These are phyloP conservation scores for Aspergillus ellipticus DNA, from an alignment of 495 filamentous ascomycete species.

Conservation along the genomic window DNA sequence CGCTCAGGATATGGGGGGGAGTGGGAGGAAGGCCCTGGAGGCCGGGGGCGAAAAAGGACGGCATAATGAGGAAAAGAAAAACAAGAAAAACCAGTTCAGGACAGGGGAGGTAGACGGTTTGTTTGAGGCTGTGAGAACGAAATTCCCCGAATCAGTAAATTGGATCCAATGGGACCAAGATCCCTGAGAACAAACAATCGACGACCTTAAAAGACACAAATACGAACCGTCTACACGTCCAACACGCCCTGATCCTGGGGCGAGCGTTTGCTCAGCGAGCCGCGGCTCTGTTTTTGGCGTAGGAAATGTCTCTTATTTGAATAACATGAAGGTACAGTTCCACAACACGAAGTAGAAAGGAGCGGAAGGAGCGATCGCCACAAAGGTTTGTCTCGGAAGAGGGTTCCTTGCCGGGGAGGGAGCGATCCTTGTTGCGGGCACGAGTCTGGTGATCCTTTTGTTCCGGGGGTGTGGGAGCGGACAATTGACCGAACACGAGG, in stretches of 20 bases:
- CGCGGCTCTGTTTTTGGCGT: conserved; percentile 35
- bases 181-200: conserved; percentile 9
- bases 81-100: conserved; percentile 34
- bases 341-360: conserved; percentile 25
- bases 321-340: conserved; percentile 37
- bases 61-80: conserved; percentile 29
- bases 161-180: conserved; percentile 4
- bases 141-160: conserved; percentile 14
- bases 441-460: conserved; percentile 4
- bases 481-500: conserved; percentile 12
- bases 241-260: conserved; percentile 40
- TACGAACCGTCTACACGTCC: conserved; percentile 49
- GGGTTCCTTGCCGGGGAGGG: conserved; percentile 16
- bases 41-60: conserved; percentile 44
- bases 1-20: conserved; percentile 40
- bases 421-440: conserved; percentile 9
- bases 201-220: conserved; percentile 8
- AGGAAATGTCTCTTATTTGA: conserved; percentile 40
- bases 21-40: conserved; percentile 44
- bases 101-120: conserved; percentile 36
- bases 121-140: conserved; percentile 11
- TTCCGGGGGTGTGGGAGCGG: neutral
- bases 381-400: conserved; percentile 12
- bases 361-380: conserved; percentile 21
- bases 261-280: conserved; percentile 44